Conservation (phyloP, 768 basidiomycete genomes). For the Panaeolus cyanescens region DNA sequence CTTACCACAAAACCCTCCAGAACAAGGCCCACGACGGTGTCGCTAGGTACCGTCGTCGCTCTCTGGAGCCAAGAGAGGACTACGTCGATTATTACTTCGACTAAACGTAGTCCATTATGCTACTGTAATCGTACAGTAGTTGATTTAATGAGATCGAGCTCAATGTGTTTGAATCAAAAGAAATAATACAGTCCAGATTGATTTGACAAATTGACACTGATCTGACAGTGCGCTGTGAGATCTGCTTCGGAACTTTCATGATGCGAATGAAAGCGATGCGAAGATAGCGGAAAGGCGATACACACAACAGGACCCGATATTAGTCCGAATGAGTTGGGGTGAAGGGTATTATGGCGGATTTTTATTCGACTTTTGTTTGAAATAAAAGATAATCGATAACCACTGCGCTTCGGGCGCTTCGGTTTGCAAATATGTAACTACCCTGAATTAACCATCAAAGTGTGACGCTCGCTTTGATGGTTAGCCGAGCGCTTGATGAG, state of each 20-base stretch:
- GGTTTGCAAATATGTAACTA: too few species aligned
- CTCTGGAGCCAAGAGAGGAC: not conserved
- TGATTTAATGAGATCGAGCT: constrained; percentile 1
- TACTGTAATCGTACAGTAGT: not conserved
- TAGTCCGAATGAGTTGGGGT: too few species aligned
- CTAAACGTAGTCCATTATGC: not conserved
- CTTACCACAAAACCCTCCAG: not conserved
- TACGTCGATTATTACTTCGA: not conserved
- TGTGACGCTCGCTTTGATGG: too few species aligned
- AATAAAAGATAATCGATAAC: too few species aligned
- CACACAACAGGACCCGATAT: too few species aligned
- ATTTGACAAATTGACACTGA: not conserved
- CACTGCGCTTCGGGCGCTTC: too few species aligned
- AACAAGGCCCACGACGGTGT: not conserved
- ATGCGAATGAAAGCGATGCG: too few species aligned
- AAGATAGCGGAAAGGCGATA: too few species aligned
- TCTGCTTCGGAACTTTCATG: not conserved
- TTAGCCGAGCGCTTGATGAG: not conserved
- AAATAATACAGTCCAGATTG: not conserved
- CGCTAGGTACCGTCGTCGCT: not conserved
- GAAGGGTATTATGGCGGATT: too few species aligned
- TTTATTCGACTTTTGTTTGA: too few species aligned
- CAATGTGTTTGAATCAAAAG: not conserved
- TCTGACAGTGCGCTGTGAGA: not conserved
- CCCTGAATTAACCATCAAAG: too few species aligned